These are phyloP conservation scores for Raffaelea ambrosiae DNA, from an alignment of 2,329 filamentous ascomycete genomes.

Conservation along the genomic window DNA sequence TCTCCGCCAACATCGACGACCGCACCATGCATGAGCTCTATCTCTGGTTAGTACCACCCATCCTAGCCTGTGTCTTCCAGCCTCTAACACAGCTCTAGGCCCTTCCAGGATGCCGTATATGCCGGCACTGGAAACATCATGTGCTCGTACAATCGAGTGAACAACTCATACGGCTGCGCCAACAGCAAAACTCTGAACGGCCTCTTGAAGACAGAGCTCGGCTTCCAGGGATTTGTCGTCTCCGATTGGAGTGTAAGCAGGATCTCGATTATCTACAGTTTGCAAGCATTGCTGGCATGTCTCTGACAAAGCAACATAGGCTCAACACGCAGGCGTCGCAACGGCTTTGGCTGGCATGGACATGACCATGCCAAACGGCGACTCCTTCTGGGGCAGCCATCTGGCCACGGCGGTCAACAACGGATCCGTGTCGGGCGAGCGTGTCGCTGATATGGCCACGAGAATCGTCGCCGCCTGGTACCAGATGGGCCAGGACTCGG, in stretches of 20 bases:
- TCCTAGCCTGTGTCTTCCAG: not conserved
- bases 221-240: slow-evolving; percentile 56
- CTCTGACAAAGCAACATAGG: slow-evolving; percentile 21
- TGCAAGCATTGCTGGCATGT: too few relatives aligned
- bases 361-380: slow-evolving; percentile 55
- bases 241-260: slow-evolving; percentile 47
- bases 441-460: slow-evolving; percentile 30
- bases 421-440: slow-evolving; percentile 44
- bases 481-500: slow-evolving; percentile 41
- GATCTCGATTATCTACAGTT: too few relatives aligned
- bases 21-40: slow-evolving; percentile 39
- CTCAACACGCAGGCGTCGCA: slow-evolving; percentile 55
- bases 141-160: slow-evolving; percentile 60
- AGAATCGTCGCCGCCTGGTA: slow-evolving; percentile 47
- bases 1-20: slow-evolving; percentile 34
- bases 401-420: slow-evolving; percentile 51
- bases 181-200: slow-evolving; percentile 59
- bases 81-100: slow-evolving; percentile 25
- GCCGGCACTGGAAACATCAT: slow-evolving; percentile 49
- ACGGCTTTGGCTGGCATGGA: slow-evolving; percentile 59
- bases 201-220: slow-evolving; percentile 51
- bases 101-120: slow-evolving; percentile 45
- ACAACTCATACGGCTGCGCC: slow-evolving; percentile 60
- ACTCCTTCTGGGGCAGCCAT: slow-evolving; percentile 39
- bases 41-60: slow-evolving; percentile 29